Evolutionary conservation across 352 stramenopile species (phyloP), one percentile per base, ranked within the genome.

Genomic region (Pythium dissimile): DNA sequence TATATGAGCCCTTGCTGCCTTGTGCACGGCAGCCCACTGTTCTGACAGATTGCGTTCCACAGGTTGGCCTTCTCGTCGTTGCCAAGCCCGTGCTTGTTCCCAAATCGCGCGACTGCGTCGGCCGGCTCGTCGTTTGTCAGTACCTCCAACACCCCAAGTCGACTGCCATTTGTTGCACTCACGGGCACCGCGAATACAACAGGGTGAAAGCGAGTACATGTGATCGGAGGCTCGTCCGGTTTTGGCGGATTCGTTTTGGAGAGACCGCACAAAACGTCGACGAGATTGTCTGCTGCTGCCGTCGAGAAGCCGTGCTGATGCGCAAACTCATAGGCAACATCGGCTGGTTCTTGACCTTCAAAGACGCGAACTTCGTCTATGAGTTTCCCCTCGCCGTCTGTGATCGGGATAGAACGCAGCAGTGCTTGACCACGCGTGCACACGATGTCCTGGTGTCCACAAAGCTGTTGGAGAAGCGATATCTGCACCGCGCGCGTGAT

Each of bases 41-140:
- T 71, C 13, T 87, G 34, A 30, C 83, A 93, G 10, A 93, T 73
- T 1, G 71, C 75, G 0, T 32, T 32, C 32, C 77, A 67, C 2
- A 93, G 67, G 41, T 63, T 86, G 1, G 70, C 63, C 58, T 93
- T 90, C 47, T 89, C 75, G 28, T 84, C 63, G 6, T 45, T 46
- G 13, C 60, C 46, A 23, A 93, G 66, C 15, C 78, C 77, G 62
- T 91, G 67, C 35, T 84, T 80, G 52, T 86, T 88, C 1, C 83
- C 83, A 48, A 93, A 93, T 6, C 77, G 73, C 5, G 80, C 77
- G 49, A 91, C 75, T 10, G 83, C 77, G 44, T 93, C 83, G 0
- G 83, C 81, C 5, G 80, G 71, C 12, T 93, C 83, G 55, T 93
- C 83, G 20, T 84, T 69, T 5, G 53, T 59, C 6, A 89, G 61